phyloP scores from a whole-genome alignment of 2,329 filamentous ascomycete species.

The Microdochium paspali region DNA sequence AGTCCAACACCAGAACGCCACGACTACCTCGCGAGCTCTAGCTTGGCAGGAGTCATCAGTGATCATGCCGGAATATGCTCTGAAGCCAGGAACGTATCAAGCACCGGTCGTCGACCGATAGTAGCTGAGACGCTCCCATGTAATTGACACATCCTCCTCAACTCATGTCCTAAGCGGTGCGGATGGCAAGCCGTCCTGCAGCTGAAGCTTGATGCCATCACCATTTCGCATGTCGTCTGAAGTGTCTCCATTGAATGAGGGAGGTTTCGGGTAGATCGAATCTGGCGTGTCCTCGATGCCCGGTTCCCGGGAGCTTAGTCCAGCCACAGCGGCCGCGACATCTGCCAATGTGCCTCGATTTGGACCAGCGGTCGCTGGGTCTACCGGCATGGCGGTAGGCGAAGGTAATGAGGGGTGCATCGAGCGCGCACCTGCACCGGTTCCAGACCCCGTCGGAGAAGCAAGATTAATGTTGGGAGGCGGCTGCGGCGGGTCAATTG shows the following conservation, averaged over 20 bases:
- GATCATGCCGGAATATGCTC: too few relatives aligned
- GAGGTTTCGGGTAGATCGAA: slow-evolving; percentile 12
- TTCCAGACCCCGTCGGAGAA: slow-evolving; percentile 16
- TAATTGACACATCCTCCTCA: not conserved
- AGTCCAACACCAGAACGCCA: not conserved
- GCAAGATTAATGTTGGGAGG: slow-evolving; percentile 70
- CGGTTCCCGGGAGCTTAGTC: slow-evolving; percentile 17
- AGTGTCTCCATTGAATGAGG: slow-evolving; percentile 25
- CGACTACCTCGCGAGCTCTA: not conserved
- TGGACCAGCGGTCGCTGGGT: slow-evolving; percentile 5
- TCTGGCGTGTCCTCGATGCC: not conserved
- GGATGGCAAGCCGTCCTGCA: slow-evolving; percentile 21
- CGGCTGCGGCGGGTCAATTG: slow-evolving; percentile 75
- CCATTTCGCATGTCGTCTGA: slow-evolving; percentile 32
- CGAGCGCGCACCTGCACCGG: not conserved
- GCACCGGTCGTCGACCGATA: too few relatives aligned
- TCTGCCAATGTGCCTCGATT: slow-evolving; percentile 18
- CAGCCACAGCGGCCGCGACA: slow-evolving; percentile 22
- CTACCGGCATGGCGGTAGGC: not conserved
- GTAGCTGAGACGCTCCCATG: not conserved
- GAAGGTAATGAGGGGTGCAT: not conserved
- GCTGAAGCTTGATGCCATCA: slow-evolving; percentile 45
- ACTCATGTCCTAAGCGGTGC: not conserved
- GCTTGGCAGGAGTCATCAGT: too few relatives aligned
- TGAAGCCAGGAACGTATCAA: too few relatives aligned